Conservation (phyloP, 1,284 basidiomycete species). For the Trametes sp. region DNA sequence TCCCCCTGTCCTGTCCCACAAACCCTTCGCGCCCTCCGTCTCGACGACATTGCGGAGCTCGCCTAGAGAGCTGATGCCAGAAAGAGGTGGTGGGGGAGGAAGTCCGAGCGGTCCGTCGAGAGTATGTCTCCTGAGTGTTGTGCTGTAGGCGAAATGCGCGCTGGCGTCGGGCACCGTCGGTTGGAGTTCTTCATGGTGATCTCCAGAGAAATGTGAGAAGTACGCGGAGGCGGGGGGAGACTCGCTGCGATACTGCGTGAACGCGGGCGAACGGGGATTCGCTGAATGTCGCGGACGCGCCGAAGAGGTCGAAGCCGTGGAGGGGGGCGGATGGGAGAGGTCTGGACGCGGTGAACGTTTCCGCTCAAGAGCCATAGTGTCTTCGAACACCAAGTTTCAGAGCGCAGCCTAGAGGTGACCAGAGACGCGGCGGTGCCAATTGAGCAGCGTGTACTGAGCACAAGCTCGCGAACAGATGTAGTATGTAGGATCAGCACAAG, state of each 20-base stretch:
- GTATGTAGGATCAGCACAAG: background rate
- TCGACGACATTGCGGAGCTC: constrained; percentile 37
- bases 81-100: constrained; percentile 46
- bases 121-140: constrained; percentile 75
- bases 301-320: constrained; percentile 13
- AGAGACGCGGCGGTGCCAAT: too few species aligned
- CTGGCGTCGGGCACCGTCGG: constrained; percentile 64
- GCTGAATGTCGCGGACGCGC: constrained; percentile 11
- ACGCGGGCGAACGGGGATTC: constrained; percentile 16
- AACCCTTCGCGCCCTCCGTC: constrained; percentile 40
- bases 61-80: constrained; percentile 35
- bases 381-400: background rate
- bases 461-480: background rate
- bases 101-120: constrained; percentile 50
- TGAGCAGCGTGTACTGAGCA: too few species aligned
- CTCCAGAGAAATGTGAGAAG: constrained; percentile 64
- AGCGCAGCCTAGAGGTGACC: too few species aligned
- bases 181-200: constrained; percentile 57
- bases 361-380: constrained; percentile 17
- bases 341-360: constrained; percentile 10
- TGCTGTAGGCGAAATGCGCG: constrained; percentile 84
- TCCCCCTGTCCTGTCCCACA: constrained; percentile 52
- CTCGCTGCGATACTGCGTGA: constrained; percentile 45
- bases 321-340: background rate
- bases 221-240: constrained; percentile 83